Base-by-base conservation (phyloP, 78 protist species). In the Dictyostelium purpureum region DNA sequence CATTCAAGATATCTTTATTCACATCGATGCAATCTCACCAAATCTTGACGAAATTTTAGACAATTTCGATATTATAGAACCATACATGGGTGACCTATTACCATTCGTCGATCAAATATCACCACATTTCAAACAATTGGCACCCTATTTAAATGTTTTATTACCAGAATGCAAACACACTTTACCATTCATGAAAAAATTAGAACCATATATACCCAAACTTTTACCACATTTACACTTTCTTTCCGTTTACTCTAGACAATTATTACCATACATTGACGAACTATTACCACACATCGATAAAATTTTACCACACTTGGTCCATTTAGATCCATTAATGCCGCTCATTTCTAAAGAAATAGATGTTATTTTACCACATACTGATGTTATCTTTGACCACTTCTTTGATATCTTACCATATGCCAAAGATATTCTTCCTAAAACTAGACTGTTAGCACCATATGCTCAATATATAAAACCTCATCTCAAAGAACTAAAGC, bases 271-370 rank as follows among this genome's bases (percentile, higher is more conserved):
- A 5, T 56, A 83, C 47, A 40, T 70, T 5, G 90, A 83, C 42
- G 74, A 40, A 38, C 40, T 83, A 1, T 19, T 83, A 24, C 90
- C 90, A 40, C 63, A 70, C 37, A 45, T 83, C 12, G 90, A 83
- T 56, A 38, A 49, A 19, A 33, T 83, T 21, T 35, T 83, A 19
- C 90, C 90, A 0, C 35, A 56, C 33, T 37, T 83, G 6, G 38
- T 38, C 2, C 35, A 47, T 4, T 35, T 83, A 11, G 79, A 83
- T 28, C 70, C 80, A 16, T 19, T 70, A 6, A 21, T 83, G 54
- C 90, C 90, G 56, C 10, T 49, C 28, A 70, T 83, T 5, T 16
- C 63, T 7, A 56, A 56, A 37, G 75, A 83, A 5, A 67, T 83
- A 1, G 90, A 83, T 57, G 70, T 70, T 0, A 52, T 83, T 1